Evolutionary conservation across 345 rosid species (phyloP).

Genomic region (Hibiscus trionum): DNA sequence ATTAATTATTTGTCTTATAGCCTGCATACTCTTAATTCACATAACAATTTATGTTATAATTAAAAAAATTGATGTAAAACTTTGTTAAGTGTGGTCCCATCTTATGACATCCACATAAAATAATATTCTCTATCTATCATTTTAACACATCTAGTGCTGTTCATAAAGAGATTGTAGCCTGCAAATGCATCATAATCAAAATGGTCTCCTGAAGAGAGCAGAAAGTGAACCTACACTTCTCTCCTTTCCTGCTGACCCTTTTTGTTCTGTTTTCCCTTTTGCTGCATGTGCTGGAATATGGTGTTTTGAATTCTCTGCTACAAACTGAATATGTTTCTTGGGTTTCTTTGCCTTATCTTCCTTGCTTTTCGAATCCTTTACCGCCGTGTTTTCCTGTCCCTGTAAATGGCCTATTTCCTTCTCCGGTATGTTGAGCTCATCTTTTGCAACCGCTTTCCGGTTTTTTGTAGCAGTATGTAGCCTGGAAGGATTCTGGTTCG

Average conservation of each 20-base stretch:
- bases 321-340: too few relatives aligned
- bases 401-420: not conserved
- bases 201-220: constrained; percentile 34
- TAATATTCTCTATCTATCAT: not conserved
- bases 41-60: too few relatives aligned
- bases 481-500: not conserved
- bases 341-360: too few relatives aligned
- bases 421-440: constrained; percentile 2
- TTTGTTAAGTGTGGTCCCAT: too few relatives aligned
- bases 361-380: not conserved
- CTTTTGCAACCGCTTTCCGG: not conserved
- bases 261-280: not conserved
- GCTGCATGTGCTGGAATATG: too few relatives aligned
- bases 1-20: too few relatives aligned
- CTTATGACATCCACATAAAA: too few relatives aligned
- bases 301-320: too few relatives aligned
- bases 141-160: not conserved
- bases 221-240: constrained; percentile 23
- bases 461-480: not conserved
- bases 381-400: constrained; percentile 5
- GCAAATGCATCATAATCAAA: not conserved
- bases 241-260: constrained; percentile 12
- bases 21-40: too few relatives aligned
- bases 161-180: not conserved
- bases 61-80: too few relatives aligned